Evolutionary conservation across 352 stramenopile species (phyloP).

Genomic region (Blastocystis sp.): DNA sequence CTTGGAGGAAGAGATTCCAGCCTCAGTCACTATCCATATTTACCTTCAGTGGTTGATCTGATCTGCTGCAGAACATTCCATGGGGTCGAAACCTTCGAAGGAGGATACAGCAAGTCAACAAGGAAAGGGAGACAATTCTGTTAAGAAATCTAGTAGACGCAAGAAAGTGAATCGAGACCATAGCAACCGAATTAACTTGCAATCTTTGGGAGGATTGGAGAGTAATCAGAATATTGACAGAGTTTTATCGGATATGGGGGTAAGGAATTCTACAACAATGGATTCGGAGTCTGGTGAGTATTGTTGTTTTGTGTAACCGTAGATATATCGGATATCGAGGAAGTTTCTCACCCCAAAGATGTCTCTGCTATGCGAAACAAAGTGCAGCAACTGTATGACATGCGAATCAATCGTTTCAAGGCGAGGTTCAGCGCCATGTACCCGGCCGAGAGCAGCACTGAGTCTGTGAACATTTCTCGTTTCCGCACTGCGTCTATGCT

Average conservation of each 20-base stretch:
- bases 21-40: too few relatives aligned
- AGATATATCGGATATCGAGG: not conserved
- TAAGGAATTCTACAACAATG: not conserved
- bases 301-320: not conserved
- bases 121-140: not conserved
- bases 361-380: not conserved
- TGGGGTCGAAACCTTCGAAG: constrained; percentile 30
- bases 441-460: not conserved
- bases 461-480: not conserved
- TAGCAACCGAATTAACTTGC: not conserved
- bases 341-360: constrained; percentile 3
- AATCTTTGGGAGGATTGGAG: not conserved
- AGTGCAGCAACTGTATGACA: constrained; percentile 13
- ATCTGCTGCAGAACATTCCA: not conserved
- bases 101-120: not conserved
- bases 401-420: constrained; percentile 41
- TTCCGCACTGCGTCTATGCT: constrained; percentile 40
- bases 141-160: not conserved
- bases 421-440: constrained; percentile 42
- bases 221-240: constrained; percentile 19
- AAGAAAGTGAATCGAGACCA: not conserved
- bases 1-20: too few relatives aligned
- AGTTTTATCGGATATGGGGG: constrained; percentile 30
- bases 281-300: not conserved
- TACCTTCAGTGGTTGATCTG: too few relatives aligned